Base-by-base conservation (phyloP, 352 stramenopile species). In the Phytophthora europaea region DNA sequence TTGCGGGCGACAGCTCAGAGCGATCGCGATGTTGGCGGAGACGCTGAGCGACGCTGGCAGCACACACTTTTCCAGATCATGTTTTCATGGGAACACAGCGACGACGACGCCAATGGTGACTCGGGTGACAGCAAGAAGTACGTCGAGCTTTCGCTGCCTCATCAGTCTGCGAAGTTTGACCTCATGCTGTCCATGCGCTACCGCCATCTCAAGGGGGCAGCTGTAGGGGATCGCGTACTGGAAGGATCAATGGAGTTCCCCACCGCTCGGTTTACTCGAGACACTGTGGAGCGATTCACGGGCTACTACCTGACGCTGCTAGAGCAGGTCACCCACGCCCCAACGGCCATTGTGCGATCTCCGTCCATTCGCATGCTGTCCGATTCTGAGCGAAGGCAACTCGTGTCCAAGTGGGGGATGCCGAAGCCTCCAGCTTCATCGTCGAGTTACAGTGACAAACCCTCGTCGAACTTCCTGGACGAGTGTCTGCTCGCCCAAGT, bases 101-200 rank as follows among this genome's bases (percentile, higher is more conserved):
- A 64, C 26, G 6, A 18, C 6, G 52, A 67, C 10, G 15, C n/a
- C 6, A 20, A 22, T n/a, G 28, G 26, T 3, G 18, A 53, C 50
- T 59, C 34, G 3, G 50, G 40, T 61, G 40, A 13, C 20, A 62
- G 22, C 4, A 55, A 64, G 7, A 45, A 45, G 38, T 61, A 67
- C 33, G 6, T 48, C 38, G 80, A 90, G 33, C 23, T 90, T 20
- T 4, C 9, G 12, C 50, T 89, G 4, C 68, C 76, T 0, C 77
- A 75, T 45, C 53, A 74, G 3, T 78, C 74, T 2, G 75, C 82
- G 57, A 91, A 90, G 60, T 92, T 92, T 61, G 80, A 90, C 60
- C 78, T 90, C 59, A 92, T 92, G 82, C 67, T 92, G 15, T 87
- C 74, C 28, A 89, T 92, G 82, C 71, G 81, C 3, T 70, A 78